Evolutionary conservation across 139 green algal genomes (phyloP).

Genomic region (Spirogloea muscicola): DNA sequence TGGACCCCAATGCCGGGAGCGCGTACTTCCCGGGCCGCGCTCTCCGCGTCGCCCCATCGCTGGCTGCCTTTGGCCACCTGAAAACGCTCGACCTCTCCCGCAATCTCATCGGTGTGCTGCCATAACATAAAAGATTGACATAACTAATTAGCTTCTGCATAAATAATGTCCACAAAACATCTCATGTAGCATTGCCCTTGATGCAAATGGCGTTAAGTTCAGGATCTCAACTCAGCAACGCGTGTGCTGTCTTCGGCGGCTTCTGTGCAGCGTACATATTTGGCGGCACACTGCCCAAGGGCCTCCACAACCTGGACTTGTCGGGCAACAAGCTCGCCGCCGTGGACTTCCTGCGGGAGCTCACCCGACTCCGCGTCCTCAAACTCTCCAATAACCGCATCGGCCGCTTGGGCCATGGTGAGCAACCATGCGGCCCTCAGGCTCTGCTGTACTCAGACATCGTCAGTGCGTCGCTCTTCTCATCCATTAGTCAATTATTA

Average conservation of each 20-base stretch:
- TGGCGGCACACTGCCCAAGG: constrained; percentile 1
- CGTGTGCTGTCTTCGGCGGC: too few species aligned
- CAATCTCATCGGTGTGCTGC: constrained; percentile 28
- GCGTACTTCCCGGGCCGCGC: constrained; percentile 3
- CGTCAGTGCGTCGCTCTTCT: too few species aligned
- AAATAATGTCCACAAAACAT: too few species aligned
- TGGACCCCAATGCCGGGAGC: constrained; percentile 6
- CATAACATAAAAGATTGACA: too few species aligned
- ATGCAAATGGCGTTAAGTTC: too few species aligned
- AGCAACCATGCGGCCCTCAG: too few species aligned
- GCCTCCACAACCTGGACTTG: constrained; percentile 37
- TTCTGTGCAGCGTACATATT: constrained; percentile 1
- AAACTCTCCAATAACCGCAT: constrained; percentile 45
- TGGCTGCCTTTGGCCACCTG: constrained; percentile 14
- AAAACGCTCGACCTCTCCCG: constrained; percentile 36
- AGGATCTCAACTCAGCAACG: too few species aligned
- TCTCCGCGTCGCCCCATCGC: constrained; percentile 1
- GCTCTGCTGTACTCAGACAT: too few species aligned
- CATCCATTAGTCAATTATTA: too few species aligned
- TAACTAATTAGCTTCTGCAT: too few species aligned
- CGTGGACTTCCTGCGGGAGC: constrained; percentile 24
- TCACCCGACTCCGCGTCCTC: constrained; percentile 34
- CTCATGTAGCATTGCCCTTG: too few species aligned
- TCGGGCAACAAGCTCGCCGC: constrained; percentile 22
- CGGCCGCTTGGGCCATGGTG: constrained; percentile 36